Conservation (phyloP, 805 yeast species). For the Suhomyces vadensis region DNA sequence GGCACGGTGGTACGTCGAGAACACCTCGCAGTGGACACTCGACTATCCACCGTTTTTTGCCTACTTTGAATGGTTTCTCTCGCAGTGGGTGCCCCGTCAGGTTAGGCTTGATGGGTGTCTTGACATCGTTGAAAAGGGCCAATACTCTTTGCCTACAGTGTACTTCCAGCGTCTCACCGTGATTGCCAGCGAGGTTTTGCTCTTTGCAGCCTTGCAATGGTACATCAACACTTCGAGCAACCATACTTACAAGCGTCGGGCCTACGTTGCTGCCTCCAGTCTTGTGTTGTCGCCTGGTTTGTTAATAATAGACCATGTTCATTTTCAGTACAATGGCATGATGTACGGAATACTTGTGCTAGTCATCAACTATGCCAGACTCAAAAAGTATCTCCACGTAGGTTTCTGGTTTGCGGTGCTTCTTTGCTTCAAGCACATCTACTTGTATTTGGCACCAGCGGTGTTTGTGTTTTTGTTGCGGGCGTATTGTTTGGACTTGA, state of each 20-base stretch:
- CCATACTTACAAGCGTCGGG: slow-evolving; percentile 43
- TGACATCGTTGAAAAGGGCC: slow-evolving; percentile 62
- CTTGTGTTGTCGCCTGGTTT: slow-evolving; percentile 87
- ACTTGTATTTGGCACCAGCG: slow-evolving; percentile 91
- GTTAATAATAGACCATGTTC: slow-evolving; percentile 89
- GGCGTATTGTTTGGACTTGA: slow-evolving; percentile 61
- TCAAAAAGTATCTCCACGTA: slow-evolving; percentile 55
- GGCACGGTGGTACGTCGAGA: slow-evolving; percentile 78
- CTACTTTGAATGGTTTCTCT: slow-evolving; percentile 81
- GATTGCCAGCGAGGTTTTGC: slow-evolving; percentile 68
- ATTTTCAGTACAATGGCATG: slow-evolving; percentile 96
- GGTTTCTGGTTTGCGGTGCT: slow-evolving; percentile 72
- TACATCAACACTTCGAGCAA: slow-evolving; percentile 54
- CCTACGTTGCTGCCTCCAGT: slow-evolving; percentile 78
- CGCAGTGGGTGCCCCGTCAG: slow-evolving; percentile 64
- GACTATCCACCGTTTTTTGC: slow-evolving; percentile 99
- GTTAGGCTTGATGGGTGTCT: slow-evolving; percentile 78
- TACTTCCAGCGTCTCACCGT: slow-evolving; percentile 83
- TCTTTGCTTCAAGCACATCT: slow-evolving; percentile 92
- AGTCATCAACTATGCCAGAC: slow-evolving; percentile 69
- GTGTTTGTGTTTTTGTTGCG: slow-evolving; percentile 78
- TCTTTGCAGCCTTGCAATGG: slow-evolving; percentile 71
- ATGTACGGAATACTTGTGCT: slow-evolving; percentile 80
- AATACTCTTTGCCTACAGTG: slow-evolving; percentile 75
- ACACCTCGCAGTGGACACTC: slow-evolving; percentile 84